Evolutionary conservation across 148 eudicot species (phyloP), one percentile per base, ranked within the genome.

Genomic region (Pharnaceum exiguum): DNA sequence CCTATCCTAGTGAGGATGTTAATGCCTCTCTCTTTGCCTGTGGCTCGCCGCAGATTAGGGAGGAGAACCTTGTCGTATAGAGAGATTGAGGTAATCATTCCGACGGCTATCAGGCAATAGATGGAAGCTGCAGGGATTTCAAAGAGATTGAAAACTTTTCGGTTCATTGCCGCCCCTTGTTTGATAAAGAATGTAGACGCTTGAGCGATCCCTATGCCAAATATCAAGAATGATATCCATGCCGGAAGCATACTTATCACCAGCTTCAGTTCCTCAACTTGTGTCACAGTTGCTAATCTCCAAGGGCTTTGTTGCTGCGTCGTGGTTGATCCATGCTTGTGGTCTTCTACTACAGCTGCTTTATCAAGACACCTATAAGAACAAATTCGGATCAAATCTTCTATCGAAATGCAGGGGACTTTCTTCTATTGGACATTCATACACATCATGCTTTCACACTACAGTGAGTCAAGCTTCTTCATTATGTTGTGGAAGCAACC

Each of bases 141-240:
- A 70, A 86, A 83, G 19, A 33, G 1, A 29, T 33, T 33, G 28
- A 56, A 55, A 42, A 79, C 73, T 4, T 48, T 44, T 9, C 84
- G 77, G 71, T 86, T 27, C 53, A 86, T 21, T 4, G 72, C 71
- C 0, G 72, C 59, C 32, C 81, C 54, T 72, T 86, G 95, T 60
- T 86, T 83, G 65, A 86, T 76, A 72, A 86, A 86, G 72, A 86
- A 83, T 18, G 95, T 86, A 21, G 87, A 10, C 45, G 71, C 33
- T 55, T 86, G 95, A 19, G 89, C 81, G 4, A 80, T 63, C 22
- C 78, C 70, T 5, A 81, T 67, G 8, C 78, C 95, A 31, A 83
- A 87, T 3, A 82, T 83, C 16, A 87, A 15, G 16, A 72, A 38
- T 1, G 83, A 59, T 60, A 81, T 51, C 95, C 95, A 87, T 43